These are phyloP conservation scores for Dendrocalamus sinicus DNA, from an alignment of 176 grass and related monocot species.

Conservation along the genomic window DNA sequence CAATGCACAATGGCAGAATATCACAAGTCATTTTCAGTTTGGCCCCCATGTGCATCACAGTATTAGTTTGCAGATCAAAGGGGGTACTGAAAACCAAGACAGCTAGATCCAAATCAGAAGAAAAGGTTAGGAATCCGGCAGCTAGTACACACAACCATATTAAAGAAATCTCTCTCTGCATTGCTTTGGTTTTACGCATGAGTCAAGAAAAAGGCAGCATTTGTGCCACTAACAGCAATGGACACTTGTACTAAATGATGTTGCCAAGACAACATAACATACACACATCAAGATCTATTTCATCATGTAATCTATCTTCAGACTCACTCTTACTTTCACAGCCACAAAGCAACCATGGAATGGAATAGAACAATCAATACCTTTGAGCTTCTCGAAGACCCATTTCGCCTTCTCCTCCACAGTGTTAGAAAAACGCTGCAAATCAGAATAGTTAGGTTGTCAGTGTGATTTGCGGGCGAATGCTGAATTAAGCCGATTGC, in stretches of 20 bases:
- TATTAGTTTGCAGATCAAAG: conserved; percentile 41
- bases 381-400: conserved; percentile 99
- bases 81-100: conserved; percentile 33
- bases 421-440: conserved; percentile 81
- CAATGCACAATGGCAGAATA: conserved; percentile 22
- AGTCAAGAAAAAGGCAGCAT: conserved; percentile 28
- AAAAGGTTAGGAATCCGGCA: conserved; percentile 25
- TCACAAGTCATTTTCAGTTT: conserved; percentile 44
- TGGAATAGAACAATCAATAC: conserved; percentile 29
- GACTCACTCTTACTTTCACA: conserved; percentile 24
- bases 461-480: not conserved
- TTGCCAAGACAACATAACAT: conserved; percentile 36
- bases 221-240: conserved; percentile 10
- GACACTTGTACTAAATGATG: conserved; percentile 35
- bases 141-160: conserved; percentile 31
- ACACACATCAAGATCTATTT: conserved; percentile 23
- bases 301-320: conserved; percentile 35
- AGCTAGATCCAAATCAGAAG: conserved; percentile 41
- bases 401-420: conserved; percentile 98
- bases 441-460: conserved; percentile 28
- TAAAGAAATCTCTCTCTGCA: not conserved
- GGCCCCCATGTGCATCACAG: conserved; percentile 51
- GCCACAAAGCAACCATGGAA: conserved; percentile 12
- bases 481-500: conserved; percentile 6
- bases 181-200: conserved; percentile 56